These are phyloP conservation scores for Lentinula sp. DNA, from an alignment of 768 basidiomycete species.

Conservation along the genomic window DNA sequence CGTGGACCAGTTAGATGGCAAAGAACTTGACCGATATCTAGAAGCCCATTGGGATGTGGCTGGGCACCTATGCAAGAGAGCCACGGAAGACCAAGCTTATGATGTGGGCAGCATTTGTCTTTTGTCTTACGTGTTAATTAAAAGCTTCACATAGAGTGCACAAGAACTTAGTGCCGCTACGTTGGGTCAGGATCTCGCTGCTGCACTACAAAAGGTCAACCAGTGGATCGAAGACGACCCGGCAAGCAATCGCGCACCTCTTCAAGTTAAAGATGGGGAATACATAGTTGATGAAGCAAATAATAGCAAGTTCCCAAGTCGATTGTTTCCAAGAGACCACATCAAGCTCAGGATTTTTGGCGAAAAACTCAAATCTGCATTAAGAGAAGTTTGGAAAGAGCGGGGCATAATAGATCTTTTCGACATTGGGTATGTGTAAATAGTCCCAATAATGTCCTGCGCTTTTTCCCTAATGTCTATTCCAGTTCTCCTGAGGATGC, in stretches of 20 bases:
- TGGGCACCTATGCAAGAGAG: conserved; percentile 60
- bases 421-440: conserved; percentile 59
- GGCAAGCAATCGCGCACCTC: conserved; percentile 10
- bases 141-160: conserved; percentile 54
- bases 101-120: conserved; percentile 43
- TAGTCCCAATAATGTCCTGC: not conserved
- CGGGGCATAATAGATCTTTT: conserved; percentile 65
- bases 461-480: not conserved
- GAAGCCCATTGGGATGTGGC: conserved; percentile 59
- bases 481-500: conserved; percentile 68
- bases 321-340: conserved; percentile 19
- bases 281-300: not conserved
- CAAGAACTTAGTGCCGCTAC: conserved; percentile 74
- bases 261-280: not conserved
- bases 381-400: conserved; percentile 73
- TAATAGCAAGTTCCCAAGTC: conserved; percentile 18
- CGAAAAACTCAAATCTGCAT: conserved; percentile 49
- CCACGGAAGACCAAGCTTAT: conserved; percentile 75
- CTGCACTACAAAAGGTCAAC: conserved; percentile 54
- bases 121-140: not conserved
- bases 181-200: conserved; percentile 81
- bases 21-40: conserved; percentile 54
- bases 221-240: conserved; percentile 38
- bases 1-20: conserved; percentile 39
- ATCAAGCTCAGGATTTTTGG: conserved; percentile 44